These are phyloP conservation scores for Nothopassalora personata DNA, from an alignment of 2,329 filamentous ascomycete species.

Conservation along the genomic window DNA sequence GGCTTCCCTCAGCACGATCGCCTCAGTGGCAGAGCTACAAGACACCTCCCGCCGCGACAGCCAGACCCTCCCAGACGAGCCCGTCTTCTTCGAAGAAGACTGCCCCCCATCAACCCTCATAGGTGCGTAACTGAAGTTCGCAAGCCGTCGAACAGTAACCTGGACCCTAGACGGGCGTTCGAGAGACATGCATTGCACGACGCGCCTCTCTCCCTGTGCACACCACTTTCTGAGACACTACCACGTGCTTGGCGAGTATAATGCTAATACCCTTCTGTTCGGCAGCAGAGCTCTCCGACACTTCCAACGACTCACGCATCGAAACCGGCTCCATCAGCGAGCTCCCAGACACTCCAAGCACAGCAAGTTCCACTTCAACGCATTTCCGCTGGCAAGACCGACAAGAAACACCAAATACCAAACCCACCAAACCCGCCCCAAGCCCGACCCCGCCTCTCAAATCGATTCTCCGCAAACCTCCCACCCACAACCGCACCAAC, in stretches of 20 bases:
- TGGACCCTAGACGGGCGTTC: too few relatives aligned
- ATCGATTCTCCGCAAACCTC: not conserved
- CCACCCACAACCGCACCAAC: not conserved
- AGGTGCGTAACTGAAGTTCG: too few relatives aligned
- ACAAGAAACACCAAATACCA: not conserved
- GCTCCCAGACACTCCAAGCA: not conserved
- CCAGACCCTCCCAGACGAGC: not conserved
- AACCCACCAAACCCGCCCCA: not conserved
- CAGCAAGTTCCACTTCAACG: not conserved
- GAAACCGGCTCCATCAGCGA: not conserved
- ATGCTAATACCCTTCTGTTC: too few relatives aligned
- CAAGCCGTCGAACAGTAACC: too few relatives aligned
- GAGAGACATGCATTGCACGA: too few relatives aligned
- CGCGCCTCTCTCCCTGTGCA: too few relatives aligned
- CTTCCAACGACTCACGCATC: not conserved
- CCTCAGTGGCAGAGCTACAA: not conserved
- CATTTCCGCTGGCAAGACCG: not conserved
- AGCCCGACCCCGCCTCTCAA: not conserved
- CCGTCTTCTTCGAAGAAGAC: not conserved
- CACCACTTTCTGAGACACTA: too few relatives aligned
- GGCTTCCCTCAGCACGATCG: constrained; percentile 3
- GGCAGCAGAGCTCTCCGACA: not conserved
- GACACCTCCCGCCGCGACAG: not conserved
- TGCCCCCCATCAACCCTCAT: not conserved
- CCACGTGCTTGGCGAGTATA: too few relatives aligned